A percentile compares a stretch with the other conserved stretches of the same genome.
Conservation (phyloP, 2,329 filamentous ascomycete genomes). For the Curvularia verruculosa region DNA sequence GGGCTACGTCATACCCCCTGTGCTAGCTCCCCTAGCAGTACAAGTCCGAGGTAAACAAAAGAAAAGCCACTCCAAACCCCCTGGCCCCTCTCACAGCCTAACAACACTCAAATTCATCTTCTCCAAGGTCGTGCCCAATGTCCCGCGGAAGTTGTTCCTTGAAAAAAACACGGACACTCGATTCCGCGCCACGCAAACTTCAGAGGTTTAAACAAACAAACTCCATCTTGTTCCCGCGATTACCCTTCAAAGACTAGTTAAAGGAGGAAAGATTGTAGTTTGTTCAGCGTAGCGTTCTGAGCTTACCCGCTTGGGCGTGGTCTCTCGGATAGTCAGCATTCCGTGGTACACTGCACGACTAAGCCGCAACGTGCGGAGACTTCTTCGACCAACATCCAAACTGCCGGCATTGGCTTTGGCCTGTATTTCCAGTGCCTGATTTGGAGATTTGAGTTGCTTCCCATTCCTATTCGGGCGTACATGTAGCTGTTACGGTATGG, state of each 20-base stretch:
- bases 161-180: neutral
- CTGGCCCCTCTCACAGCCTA: too few relatives aligned
- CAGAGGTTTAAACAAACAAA: too few relatives aligned
- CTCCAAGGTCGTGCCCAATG: neutral
- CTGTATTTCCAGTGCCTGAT: neutral
- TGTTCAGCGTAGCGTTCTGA: neutral
- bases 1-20: neutral
- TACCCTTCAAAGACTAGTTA: neutral
- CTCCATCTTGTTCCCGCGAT: neutral
- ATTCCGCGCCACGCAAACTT: too few relatives aligned
- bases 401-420: neutral
- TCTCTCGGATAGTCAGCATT: constrained; percentile 7
- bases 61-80: too few relatives aligned
- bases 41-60: neutral
- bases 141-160: neutral
- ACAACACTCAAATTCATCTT: neutral
- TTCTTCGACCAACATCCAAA: neutral
- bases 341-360: constrained; percentile 8
- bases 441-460: neutral
- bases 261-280: neutral
- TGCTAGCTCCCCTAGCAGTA: neutral
- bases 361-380: constrained; percentile 6
- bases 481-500: neutral
- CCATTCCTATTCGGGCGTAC: neutral
- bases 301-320: constrained; percentile 8